phyloP scores from a whole-genome alignment of 2,329 filamentous ascomycete species.

The Sphaerulina musiva region DNA sequence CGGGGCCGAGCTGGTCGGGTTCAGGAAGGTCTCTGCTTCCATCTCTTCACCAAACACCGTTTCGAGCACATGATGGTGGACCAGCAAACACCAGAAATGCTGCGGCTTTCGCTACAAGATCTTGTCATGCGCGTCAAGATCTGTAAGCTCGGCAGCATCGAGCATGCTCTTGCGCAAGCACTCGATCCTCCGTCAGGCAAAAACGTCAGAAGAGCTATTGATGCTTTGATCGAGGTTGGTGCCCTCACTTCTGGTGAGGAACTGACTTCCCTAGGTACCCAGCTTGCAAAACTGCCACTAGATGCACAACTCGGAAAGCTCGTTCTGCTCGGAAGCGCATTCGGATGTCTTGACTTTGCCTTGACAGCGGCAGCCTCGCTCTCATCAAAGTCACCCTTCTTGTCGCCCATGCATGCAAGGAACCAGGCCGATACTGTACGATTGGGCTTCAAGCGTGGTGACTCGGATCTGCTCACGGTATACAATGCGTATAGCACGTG shows the following conservation, averaged over 20 bases:
- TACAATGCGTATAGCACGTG: slow-evolving; percentile 91
- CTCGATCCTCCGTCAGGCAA: slow-evolving; percentile 84
- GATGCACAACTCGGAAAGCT: slow-evolving; percentile 95
- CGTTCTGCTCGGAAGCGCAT: slow-evolving; percentile 76
- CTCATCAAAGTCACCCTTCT: slow-evolving; percentile 90
- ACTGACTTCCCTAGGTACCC: slow-evolving; percentile 75
- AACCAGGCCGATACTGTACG: slow-evolving; percentile 75
- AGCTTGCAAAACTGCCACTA: slow-evolving; percentile 80
- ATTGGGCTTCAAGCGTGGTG: slow-evolving; percentile 70
- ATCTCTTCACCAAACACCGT: slow-evolving; percentile 84
- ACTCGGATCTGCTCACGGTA: slow-evolving; percentile 85
- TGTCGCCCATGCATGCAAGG: slow-evolving; percentile 76
- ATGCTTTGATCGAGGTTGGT: slow-evolving; percentile 86
- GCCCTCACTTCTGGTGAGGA: slow-evolving; percentile 77
- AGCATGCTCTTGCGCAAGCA: slow-evolving; percentile 79
- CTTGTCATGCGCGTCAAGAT: slow-evolving; percentile 95
- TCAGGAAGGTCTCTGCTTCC: slow-evolving; percentile 89
- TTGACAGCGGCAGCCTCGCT: slow-evolving; percentile 88
- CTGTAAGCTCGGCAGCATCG: slow-evolving; percentile 89
- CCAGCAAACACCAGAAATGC: slow-evolving; percentile 93
- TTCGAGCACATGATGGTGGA: slow-evolving; percentile 80
- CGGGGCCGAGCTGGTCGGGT: slow-evolving; percentile 91
- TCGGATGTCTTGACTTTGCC: slow-evolving; percentile 84
- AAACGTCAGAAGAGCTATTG: slow-evolving; percentile 87
- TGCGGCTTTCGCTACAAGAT: slow-evolving; percentile 88